Evolutionary conservation across 1,284 basidiomycete genomes (phyloP).

Genomic region (Trichosporon coremiiforme): DNA sequence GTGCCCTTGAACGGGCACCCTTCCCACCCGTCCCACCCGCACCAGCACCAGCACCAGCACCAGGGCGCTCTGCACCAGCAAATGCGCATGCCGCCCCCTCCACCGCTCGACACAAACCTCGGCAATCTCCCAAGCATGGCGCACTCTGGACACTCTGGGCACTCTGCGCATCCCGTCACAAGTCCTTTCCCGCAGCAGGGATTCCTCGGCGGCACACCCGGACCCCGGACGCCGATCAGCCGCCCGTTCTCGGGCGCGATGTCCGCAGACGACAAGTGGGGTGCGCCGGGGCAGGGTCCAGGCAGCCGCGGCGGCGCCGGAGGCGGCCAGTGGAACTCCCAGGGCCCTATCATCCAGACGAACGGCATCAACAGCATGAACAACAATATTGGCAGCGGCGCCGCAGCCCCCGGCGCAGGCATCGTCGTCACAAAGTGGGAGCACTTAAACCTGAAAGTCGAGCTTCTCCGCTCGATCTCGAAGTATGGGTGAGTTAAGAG

Average conservation of each 20-base stretch:
- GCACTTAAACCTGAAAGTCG: conserved; percentile 79
- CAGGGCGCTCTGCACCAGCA: conserved; percentile 7
- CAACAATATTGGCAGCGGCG: conserved; percentile 30
- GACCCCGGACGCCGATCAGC: conserved; percentile 28
- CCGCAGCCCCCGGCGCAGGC: conserved; percentile 68
- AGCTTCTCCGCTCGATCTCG: conserved; percentile 81
- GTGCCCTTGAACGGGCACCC: conserved; percentile 14
- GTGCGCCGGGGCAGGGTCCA: conserved; percentile 19
- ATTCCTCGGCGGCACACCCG: conserved; percentile 17
- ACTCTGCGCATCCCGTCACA: background rate
- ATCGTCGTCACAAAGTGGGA: conserved; percentile 97
- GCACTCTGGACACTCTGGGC: too few relatives aligned
- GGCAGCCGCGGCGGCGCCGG: conserved; percentile 13
- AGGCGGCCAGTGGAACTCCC: conserved; percentile 31
- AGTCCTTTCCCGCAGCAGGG: conserved; percentile 14
- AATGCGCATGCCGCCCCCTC: conserved; percentile 21
- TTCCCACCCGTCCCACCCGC: too few relatives aligned
- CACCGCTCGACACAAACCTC: conserved; percentile 26
- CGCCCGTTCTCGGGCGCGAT: conserved; percentile 25
- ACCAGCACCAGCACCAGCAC: too few relatives aligned
- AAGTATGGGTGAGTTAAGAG: conserved; percentile 79
- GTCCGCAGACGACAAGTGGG: conserved; percentile 32
- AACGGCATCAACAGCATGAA: conserved; percentile 23
- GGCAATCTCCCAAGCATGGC: background rate
- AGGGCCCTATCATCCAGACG: conserved; percentile 21